These are phyloP conservation scores for Pezicula rhizophila DNA, from an alignment of 2,329 filamentous ascomycete genomes.

Conservation along the genomic window DNA sequence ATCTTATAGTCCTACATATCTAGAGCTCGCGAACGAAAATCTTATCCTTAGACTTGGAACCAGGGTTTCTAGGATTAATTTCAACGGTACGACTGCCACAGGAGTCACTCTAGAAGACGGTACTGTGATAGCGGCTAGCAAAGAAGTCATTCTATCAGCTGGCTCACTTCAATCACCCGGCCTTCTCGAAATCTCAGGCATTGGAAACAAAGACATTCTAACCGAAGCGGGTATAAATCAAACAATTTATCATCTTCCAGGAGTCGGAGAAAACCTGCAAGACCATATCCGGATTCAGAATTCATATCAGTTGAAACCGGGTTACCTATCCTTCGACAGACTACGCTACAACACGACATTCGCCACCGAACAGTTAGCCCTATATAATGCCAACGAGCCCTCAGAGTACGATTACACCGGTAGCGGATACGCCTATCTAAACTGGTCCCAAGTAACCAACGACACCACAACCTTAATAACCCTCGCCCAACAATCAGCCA, in stretches of 20 bases:
- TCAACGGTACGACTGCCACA: slow-evolving; percentile 10
- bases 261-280: slow-evolving; percentile 46
- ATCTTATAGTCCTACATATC: slow-evolving; percentile 42
- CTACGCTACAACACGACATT: slow-evolving; percentile 21
- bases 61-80: slow-evolving; percentile 73
- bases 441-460: slow-evolving; percentile 32
- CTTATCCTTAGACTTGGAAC: slow-evolving; percentile 77
- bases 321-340: slow-evolving; percentile 12
- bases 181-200: slow-evolving; percentile 44
- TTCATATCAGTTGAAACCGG: slow-evolving; percentile 17
- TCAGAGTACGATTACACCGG: slow-evolving; percentile 19
- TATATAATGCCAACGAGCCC: slow-evolving; percentile 10
- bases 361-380: slow-evolving; percentile 28
- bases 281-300: slow-evolving; percentile 31
- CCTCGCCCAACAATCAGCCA: slow-evolving; percentile 29
- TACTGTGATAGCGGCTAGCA: slow-evolving; percentile 9
- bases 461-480: slow-evolving; percentile 23
- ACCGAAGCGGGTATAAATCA: slow-evolving; percentile 35
- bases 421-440: slow-evolving; percentile 34
- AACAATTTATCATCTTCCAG: slow-evolving; percentile 38
- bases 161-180: slow-evolving; percentile 47
- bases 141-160: slow-evolving; percentile 43
- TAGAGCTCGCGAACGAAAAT: slow-evolving; percentile 41
- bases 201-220: slow-evolving; percentile 39
- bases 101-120: slow-evolving; percentile 14